Conservation (phyloP, 2,329 filamentous ascomycete species). For the Cladosporium halotolerans region DNA sequence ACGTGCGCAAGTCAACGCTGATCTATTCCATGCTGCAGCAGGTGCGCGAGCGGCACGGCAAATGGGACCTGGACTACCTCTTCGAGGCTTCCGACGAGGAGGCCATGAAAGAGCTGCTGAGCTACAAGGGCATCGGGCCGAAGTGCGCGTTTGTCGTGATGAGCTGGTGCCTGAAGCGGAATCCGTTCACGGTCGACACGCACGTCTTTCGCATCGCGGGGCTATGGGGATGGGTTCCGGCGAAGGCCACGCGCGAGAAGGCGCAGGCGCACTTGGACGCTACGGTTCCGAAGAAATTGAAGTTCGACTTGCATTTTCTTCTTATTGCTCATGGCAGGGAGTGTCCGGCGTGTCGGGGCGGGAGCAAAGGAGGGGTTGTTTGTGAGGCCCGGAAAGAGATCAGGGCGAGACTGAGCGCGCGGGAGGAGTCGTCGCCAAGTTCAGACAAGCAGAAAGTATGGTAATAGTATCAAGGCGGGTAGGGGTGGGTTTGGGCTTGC, state of each 20-base stretch:
- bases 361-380: background rate
- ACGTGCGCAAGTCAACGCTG: conserved; percentile 3
- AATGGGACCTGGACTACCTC: conserved; percentile 43
- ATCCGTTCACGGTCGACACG: conserved; percentile 9
- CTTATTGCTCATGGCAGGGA: conserved; percentile 9
- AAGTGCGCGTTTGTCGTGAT: conserved; percentile 42
- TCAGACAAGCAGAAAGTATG: too few species aligned
- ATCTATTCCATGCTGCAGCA: conserved; percentile 1
- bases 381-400: background rate
- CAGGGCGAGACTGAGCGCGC: background rate
- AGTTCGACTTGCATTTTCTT: conserved; percentile 10
- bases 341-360: conserved; percentile 10
- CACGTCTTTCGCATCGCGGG: conserved; percentile 13
- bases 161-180: background rate
- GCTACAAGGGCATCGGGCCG: conserved; percentile 48
- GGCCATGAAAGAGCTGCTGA: conserved; percentile 46
- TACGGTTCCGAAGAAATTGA: conserved; percentile 1
- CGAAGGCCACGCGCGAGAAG: background rate
- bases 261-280: conserved; percentile 9
- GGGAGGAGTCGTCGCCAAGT: too few species aligned
- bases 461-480: too few species aligned
- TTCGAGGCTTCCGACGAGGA: conserved; percentile 40
- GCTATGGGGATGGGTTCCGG: conserved; percentile 10
- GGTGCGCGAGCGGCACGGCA: conserved; percentile 1
- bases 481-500: too few species aligned